A percentile compares a stretch with the other conserved stretches of the same genome.
These are phyloP conservation scores for Coemansia sp. DNA, from an alignment of 192 early-diverging fungal genomes.

Conservation along the genomic window DNA sequence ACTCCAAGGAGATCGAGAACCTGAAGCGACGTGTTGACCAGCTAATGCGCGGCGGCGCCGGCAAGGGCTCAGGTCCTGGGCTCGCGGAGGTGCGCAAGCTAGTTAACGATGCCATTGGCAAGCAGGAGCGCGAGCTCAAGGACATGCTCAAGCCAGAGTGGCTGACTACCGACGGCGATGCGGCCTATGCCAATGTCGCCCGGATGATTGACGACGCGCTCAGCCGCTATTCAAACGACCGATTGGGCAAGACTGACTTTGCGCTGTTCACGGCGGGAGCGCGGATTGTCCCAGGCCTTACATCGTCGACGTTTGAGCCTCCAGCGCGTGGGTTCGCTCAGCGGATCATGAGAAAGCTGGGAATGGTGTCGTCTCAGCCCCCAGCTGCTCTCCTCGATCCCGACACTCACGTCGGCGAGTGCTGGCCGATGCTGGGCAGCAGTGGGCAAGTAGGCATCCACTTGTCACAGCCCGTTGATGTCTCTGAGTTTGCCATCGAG, in stretches of 20 bases:
- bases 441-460: slow-evolving; percentile 62
- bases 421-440: slow-evolving; percentile 70
- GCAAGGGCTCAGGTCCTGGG: slow-evolving; percentile 20
- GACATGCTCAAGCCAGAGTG: slow-evolving; percentile 40
- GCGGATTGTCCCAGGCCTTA: slow-evolving; percentile 60
- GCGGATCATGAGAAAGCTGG: slow-evolving; percentile 22
- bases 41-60: slow-evolving; percentile 26
- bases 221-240: slow-evolving; percentile 56
- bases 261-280: slow-evolving; percentile 65
- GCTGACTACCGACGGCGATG: slow-evolving; percentile 43
- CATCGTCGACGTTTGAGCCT: slow-evolving; percentile 59
- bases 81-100: slow-evolving; percentile 37
- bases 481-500: slow-evolving; percentile 66
- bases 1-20: slow-evolving; percentile 27
- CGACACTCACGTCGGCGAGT: slow-evolving; percentile 62
- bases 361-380: slow-evolving; percentile 40
- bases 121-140: slow-evolving; percentile 33
- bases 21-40: slow-evolving; percentile 35
- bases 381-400: slow-evolving; percentile 48
- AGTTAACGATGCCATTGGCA: slow-evolving; percentile 35
- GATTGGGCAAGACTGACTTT: slow-evolving; percentile 65
- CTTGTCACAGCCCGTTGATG: slow-evolving; percentile 56
- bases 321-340: slow-evolving; percentile 18
- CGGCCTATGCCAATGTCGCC: slow-evolving; percentile 42
- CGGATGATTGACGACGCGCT: slow-evolving; percentile 62